Evolutionary conservation across 2,329 filamentous ascomycete species (phyloP), one percentile per base, ranked within the genome.

Genomic region (Diaporthe nobilis): DNA sequence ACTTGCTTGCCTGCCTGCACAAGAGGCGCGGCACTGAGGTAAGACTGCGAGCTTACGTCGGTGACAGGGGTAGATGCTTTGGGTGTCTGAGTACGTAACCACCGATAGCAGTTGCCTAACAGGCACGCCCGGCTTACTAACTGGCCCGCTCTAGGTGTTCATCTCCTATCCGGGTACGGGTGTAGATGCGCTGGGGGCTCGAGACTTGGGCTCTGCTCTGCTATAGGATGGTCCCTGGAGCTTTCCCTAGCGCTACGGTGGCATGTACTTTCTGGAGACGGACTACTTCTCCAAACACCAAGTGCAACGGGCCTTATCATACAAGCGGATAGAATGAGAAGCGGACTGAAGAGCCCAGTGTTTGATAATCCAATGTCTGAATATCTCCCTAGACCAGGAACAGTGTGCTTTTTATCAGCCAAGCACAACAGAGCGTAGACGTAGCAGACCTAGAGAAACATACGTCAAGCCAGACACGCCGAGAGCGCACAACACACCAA

Each of bases 1-100:
- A 67, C 53, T 67, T 67, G 65, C 47, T 17, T 63, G 71, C 47
- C 47, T 65, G 71, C 60, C 49, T 68, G 71, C 42, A 57, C 10
- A 13, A 53, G 71, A 61, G 71, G 57, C 58, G 44, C 47, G 42
- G 25, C 12, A 28, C 63, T 31, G 60, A 20, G 37, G 37, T 63
- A 22, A 22, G 39, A 28, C 25, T 58, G 55, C n/a, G n/a, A 47
- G 72, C 61, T 74, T 74, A 73, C 72, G 72, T 74, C 72, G 61
- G 51, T 74, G 60, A 28, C 72, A 74, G 72, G 72, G 72, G 51
- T 74, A 20, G n/a, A 9, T 57, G 17, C 63, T 49, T 20, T 17
- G 34, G 55, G 22, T 71, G n/a, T 37, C 51, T 13, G 28, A 31
- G 28, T 61, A 71, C 68, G 68, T 47, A 71, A 60, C 53, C 20